These are phyloP conservation scores for Hypoxylon crocopeplum DNA, from an alignment of 495 filamentous ascomycete genomes.

Conservation along the genomic window DNA sequence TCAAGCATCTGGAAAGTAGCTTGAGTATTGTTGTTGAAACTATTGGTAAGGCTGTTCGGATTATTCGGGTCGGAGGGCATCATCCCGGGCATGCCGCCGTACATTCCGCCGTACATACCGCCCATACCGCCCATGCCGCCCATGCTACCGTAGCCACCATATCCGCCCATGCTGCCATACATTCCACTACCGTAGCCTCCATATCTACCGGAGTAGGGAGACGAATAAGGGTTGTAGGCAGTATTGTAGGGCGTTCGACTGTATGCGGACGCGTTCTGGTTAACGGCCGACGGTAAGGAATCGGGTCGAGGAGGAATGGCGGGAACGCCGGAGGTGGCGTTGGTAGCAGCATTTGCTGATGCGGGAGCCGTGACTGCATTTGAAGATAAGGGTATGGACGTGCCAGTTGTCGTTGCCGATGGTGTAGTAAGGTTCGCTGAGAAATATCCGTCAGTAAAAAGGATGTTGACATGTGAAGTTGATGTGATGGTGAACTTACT, in stretches of 20 bases:
- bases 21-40: slow-evolving; percentile 89
- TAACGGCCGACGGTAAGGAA: slow-evolving; percentile 76
- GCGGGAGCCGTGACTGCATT: slow-evolving; percentile 54
- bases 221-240: slow-evolving; percentile 53
- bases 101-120: slow-evolving; percentile 71
- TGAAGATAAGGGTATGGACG: slow-evolving; percentile 43
- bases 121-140: slow-evolving; percentile 55
- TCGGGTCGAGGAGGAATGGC: slow-evolving; percentile 82
- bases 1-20: slow-evolving; percentile 99
- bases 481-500: slow-evolving; percentile 43
- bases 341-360: slow-evolving; percentile 48
- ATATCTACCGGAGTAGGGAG: slow-evolving; percentile 55
- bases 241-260: slow-evolving; percentile 69
- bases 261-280: slow-evolving; percentile 83
- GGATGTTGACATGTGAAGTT: slow-evolving; percentile 33
- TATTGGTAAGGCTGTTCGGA: slow-evolving; percentile 88
- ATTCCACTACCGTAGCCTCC: slow-evolving; percentile 45
- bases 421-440: slow-evolving; percentile 51
- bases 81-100: slow-evolving; percentile 63
- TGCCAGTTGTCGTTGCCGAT: slow-evolving; percentile 49
- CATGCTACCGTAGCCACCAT: slow-evolving; percentile 51
- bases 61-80: slow-evolving; percentile 81
- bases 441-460: too few relatives aligned
- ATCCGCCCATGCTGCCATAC: slow-evolving; percentile 49
- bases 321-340: slow-evolving; percentile 61